Percentiles rank a stretch among this genome's conserved stretches.
These are phyloP conservation scores for Pyrus bretschneideri DNA, from an alignment of 306 rosid genomes.

Conservation along the genomic window DNA sequence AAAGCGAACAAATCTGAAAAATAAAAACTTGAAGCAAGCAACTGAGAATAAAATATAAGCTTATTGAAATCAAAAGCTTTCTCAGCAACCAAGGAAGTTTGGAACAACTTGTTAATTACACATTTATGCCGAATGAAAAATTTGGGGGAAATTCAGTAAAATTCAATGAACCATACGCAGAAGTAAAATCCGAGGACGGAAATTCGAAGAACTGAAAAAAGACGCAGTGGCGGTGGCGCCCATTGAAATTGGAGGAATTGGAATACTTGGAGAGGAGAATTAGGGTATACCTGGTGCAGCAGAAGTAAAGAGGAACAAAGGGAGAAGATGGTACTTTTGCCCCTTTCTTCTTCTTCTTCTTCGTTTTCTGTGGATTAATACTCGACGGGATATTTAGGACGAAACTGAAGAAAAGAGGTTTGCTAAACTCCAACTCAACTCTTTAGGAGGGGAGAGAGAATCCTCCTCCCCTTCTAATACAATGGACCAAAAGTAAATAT, in stretches of 20 bases:
- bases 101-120: not conserved
- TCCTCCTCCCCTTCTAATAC: too few species aligned
- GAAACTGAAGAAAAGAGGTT: not conserved
- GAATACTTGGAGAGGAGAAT: not conserved
- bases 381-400: not conserved
- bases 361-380: not conserved
- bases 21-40: not conserved
- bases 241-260: not conserved
- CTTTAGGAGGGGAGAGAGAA: too few species aligned
- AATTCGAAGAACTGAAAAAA: not conserved
- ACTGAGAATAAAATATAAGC: not conserved
- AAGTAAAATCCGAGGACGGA: not conserved
- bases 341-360: constrained; percentile 4
- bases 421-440: too few species aligned
- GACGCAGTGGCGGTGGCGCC: not conserved
- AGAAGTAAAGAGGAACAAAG: not conserved
- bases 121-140: not conserved
- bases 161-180: not conserved
- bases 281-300: constrained; percentile 23
- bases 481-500: too few species aligned
- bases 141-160: not conserved
- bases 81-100: not conserved
- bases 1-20: too few species aligned
- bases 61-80: too few species aligned
- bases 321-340: not conserved